A percentile compares a stretch with the other conserved stretches of the same genome.
Evolutionary conservation across 2,329 filamentous ascomycete species (phyloP).

Genomic region (Ceratocystis eucalypticola): DNA sequence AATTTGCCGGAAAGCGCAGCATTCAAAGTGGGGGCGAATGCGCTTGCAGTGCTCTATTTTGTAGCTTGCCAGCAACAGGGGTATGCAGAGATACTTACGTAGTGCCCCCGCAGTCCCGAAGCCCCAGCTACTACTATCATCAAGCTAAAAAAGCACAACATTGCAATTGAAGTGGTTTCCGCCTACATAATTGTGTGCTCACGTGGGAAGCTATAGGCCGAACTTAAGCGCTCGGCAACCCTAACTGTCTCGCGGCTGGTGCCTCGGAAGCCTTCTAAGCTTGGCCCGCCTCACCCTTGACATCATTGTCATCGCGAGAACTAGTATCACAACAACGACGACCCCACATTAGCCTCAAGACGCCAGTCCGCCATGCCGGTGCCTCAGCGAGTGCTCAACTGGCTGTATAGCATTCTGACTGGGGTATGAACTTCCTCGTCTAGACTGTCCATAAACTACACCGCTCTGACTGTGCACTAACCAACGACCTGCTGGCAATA

Average conservation of each 20-base stretch:
- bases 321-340: background rate
- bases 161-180: background rate
- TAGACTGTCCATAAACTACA: too few species aligned
- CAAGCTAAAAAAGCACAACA: background rate
- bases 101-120: background rate
- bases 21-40: background rate
- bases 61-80: background rate
- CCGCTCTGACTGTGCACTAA: background rate
- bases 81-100: background rate
- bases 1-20: too few species aligned
- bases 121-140: background rate
- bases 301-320: background rate
- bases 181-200: background rate
- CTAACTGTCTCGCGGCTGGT: background rate
- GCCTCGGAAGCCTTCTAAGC: background rate
- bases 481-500: constrained; percentile 28
- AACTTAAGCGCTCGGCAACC: background rate
- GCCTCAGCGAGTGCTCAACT: constrained; percentile 81
- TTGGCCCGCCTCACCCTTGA: background rate
- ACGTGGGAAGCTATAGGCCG: background rate
- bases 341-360: background rate
- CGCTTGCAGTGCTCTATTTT: background rate
- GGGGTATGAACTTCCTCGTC: constrained; percentile 38
- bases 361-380: constrained; percentile 44
- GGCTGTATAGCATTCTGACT: constrained; percentile 84